Conservation (phyloP, 805 yeast genomes). For the Lipomyces orientalis region DNA sequence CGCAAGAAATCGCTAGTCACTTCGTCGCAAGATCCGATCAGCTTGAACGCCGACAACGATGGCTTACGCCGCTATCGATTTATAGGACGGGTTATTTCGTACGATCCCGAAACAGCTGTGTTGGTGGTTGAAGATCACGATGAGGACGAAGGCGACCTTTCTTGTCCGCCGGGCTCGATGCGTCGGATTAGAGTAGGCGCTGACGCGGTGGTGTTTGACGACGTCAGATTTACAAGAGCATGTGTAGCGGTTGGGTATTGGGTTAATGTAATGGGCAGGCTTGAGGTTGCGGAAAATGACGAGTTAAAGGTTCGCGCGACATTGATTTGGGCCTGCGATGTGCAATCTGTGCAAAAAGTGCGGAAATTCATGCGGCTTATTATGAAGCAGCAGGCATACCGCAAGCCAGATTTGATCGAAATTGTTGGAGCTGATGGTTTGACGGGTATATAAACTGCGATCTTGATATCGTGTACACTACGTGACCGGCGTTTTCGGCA, state of each 20-base stretch:
- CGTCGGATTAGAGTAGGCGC: not conserved
- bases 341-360: constrained; percentile 7
- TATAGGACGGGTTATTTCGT: constrained; percentile 21
- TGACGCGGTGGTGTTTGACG: constrained; percentile 8
- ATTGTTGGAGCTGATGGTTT: not conserved
- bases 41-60: not conserved
- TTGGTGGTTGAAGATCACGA: constrained; percentile 23
- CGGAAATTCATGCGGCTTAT: constrained; percentile 10
- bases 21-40: not conserved
- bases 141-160: constrained; percentile 1
- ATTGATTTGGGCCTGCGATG: constrained; percentile 20
- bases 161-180: constrained; percentile 3
- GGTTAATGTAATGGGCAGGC: constrained; percentile 24
- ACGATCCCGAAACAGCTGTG: constrained; percentile 13
- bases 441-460: too few species aligned
- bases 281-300: not conserved
- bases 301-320: constrained; percentile 11
- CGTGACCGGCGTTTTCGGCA: not conserved
- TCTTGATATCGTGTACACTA: not conserved
- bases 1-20: not conserved
- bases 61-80: constrained; percentile 18
- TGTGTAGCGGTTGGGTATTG: constrained; percentile 18
- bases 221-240: constrained; percentile 6
- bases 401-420: not conserved
- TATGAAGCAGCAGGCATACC: constrained; percentile 5